Evolutionary conservation across 2,329 filamentous ascomycete genomes (phyloP).

Genomic region (Zopfia rhizophila): DNA sequence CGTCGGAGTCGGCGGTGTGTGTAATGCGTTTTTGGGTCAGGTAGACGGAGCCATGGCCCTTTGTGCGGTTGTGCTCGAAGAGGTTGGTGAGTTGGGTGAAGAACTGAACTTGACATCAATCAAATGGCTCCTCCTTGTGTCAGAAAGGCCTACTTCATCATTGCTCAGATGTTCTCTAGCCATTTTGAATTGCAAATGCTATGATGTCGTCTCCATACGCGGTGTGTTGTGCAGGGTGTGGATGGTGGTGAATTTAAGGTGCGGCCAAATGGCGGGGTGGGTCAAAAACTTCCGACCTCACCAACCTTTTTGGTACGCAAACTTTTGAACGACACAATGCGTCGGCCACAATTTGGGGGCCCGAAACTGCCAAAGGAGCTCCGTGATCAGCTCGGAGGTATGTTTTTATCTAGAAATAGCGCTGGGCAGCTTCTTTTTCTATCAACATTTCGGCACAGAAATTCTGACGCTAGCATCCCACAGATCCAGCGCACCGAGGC

Average conservation of each 20-base stretch:
- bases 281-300: conserved; percentile 38
- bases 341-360: conserved; percentile 45
- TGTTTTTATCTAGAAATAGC: conserved; percentile 10
- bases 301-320: no score
- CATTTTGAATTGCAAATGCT: conserved; percentile 51
- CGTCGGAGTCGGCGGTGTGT: conserved; percentile 54
- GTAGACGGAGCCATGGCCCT: conserved; percentile 77
- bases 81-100: conserved; percentile 75
- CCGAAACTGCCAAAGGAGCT: conserved; percentile 60
- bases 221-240: conserved; percentile 24
- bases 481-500: conserved; percentile 41
- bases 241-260: conserved; percentile 13
- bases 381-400: conserved; percentile 56
- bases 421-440: conserved; percentile 1
- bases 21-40: conserved; percentile 77
- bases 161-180: conserved; percentile 65
- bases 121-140: no score
- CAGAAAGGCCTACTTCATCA: conserved; percentile 65
- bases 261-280: conserved; percentile 29
- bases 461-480: conserved; percentile 7
- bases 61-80: conserved; percentile 73
- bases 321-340: conserved; percentile 45
- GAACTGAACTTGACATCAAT: no score
- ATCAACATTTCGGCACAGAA: neutral
- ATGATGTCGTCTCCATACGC: conserved; percentile 33